Percentiles rank a stretch among this genome's conserved stretches.
Conservation (phyloP, 1,284 basidiomycete species). For the Cryptococcus sp. region DNA sequence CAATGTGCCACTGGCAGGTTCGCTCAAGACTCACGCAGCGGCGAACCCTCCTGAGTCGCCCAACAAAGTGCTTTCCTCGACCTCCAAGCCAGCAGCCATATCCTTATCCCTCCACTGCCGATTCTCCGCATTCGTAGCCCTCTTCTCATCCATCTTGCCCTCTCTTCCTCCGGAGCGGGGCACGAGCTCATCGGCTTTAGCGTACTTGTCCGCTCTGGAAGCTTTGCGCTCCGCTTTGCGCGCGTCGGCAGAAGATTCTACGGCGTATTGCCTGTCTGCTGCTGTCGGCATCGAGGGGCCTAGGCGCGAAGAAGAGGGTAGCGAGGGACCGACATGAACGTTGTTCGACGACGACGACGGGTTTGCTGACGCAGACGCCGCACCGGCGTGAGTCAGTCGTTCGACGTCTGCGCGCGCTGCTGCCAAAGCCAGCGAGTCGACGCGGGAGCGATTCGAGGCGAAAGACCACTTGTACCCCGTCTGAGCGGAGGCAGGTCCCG, state of each 20-base stretch:
- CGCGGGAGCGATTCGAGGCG: slow-evolving; percentile 31
- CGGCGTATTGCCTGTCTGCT: slow-evolving; percentile 46
- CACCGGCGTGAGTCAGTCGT: slow-evolving; percentile 14
- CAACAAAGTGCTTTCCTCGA: slow-evolving; percentile 50
- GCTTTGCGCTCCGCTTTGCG: slow-evolving; percentile 33
- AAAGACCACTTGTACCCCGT: slow-evolving; percentile 51
- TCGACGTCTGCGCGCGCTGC: slow-evolving; percentile 21
- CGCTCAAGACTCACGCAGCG: slow-evolving; percentile 44
- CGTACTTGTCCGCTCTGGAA: slow-evolving; percentile 22
- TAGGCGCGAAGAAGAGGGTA: slow-evolving; percentile 8
- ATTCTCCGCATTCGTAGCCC: slow-evolving; percentile 49
- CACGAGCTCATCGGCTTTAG: slow-evolving; percentile 45
- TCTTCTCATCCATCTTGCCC: slow-evolving; percentile 49
- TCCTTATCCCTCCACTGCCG: slow-evolving; percentile 49
- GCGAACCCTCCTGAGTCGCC: slow-evolving; percentile 46
- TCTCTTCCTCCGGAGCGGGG: slow-evolving; percentile 46
- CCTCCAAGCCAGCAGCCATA: slow-evolving; percentile 42
- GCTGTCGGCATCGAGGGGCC: slow-evolving; percentile 35
- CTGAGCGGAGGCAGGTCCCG: slow-evolving; percentile 30
- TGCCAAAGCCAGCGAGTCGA: slow-evolving; percentile 27
- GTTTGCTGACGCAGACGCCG: not conserved
- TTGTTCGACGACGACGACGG: not conserved
- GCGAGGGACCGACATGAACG: slow-evolving; percentile 11
- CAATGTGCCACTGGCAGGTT: not conserved
- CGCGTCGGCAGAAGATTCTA: slow-evolving; percentile 34